Evolutionary conservation across 371 early-diverging fungal genomes (phyloP).

Genomic region (Apophysomyces trapeziformis): DNA sequence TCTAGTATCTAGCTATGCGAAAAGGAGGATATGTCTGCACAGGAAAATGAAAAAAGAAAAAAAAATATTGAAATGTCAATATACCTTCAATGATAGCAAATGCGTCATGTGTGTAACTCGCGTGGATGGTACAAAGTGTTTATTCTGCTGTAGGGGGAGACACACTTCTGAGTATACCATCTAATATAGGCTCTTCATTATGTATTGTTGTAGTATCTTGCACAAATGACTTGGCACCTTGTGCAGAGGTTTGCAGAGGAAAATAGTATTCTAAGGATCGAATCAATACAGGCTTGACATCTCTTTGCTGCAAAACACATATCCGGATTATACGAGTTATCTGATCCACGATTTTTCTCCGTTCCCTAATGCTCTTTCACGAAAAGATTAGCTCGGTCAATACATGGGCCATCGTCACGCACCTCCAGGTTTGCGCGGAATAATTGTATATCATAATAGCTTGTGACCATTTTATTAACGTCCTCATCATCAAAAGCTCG

Average conservation of each 20-base stretch:
- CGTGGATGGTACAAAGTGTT: constrained; percentile 2
- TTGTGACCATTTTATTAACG: constrained; percentile 8
- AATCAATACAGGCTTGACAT: constrained; percentile 11
- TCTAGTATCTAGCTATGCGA: neutral
- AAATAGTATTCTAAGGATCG: constrained; percentile 17
- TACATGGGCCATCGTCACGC: neutral
- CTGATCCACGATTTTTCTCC: constrained; percentile 13
- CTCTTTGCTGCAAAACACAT: constrained; percentile 18
- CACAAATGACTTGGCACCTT: neutral
- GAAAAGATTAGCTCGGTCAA: neutral
- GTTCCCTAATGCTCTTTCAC: constrained; percentile 4
- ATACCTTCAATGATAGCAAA: neutral
- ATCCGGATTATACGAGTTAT: constrained; percentile 14
- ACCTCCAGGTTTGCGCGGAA: constrained; percentile 33
- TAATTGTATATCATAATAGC: constrained; percentile 20
- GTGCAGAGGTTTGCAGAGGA: constrained; percentile 8
- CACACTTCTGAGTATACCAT: neutral
- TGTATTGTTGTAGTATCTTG: neutral
- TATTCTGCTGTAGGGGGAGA: neutral
- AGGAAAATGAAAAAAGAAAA: neutral
- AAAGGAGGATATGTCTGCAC: neutral
- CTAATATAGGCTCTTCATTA: neutral
- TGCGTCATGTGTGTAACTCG: constrained; percentile 10
- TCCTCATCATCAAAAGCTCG: constrained; percentile 25
- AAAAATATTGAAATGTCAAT: neutral